Evolutionary conservation across 2,329 filamentous ascomycete genomes (phyloP), one percentile per base, ranked within the genome.

Genomic region (Phaeosphaeriaceae sp.): DNA sequence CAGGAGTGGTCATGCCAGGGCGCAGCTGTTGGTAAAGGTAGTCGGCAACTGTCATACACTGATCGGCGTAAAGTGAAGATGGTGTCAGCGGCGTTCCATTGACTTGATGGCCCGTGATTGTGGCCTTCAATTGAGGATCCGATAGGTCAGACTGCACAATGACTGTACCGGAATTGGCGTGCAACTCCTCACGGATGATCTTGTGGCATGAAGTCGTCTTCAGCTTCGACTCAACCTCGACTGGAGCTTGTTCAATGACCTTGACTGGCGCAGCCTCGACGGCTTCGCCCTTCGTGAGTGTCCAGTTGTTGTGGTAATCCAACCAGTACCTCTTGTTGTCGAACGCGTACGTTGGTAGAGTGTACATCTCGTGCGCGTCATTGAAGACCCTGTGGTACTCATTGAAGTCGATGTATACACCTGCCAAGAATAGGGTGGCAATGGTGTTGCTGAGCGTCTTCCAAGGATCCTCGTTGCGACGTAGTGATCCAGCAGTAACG

Each of bases 281-380:
- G 41, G 80, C 83, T 63, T 90, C 86, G 56, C 83, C 88, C 81
- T 93, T 93, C 60, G 84, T 87, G 40, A 92, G 78, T 31, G 83
- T 86, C 87, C 89, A 93, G 75, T 92, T 88, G 60, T 91, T 89
- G 61, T 83, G 81, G 74, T 91, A 91, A 71, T 87, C 86, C 17
- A 91, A 82, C 88, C 88, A 91, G 76, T 91, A 91, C 65, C 86
- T 87, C 81, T 91, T 91, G 62, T 85, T 80, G 72, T 92, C 88
- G 72, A 88, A 92, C 0, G 82, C 82, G 71, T 92, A 92, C 0
- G 84, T 82, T 1, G 89, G 89, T 3, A 92, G 78, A n/a, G 85
- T 80, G n/a, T 90, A 78, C 17, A 91, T 79, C 44, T 84, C 80
- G 44, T 88, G 83, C 1, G 82, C 81, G 40, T 79, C 72, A 64